Percentiles rank a stretch among this genome's conserved stretches.
These are phyloP conservation scores for Lentinula detonsa DNA, from an alignment of 768 basidiomycete genomes.

Conservation along the genomic window DNA sequence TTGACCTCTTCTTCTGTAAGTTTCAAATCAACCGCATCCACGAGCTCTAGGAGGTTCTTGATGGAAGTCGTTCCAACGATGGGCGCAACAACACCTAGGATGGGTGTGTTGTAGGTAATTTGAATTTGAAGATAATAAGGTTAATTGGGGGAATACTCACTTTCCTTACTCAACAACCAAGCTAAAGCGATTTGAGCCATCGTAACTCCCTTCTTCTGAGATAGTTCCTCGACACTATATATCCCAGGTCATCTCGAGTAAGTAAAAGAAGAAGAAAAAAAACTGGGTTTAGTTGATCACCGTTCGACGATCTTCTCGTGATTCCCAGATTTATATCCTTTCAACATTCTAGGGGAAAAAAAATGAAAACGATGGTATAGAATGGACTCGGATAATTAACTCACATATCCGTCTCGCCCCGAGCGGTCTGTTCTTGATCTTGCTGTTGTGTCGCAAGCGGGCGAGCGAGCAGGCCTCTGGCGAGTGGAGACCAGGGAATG, in stretches of 20 bases:
- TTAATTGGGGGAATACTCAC: neutral
- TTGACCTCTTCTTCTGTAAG: constrained; percentile 28
- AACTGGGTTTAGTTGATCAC: neutral
- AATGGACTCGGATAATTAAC: neutral
- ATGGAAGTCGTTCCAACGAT: constrained; percentile 37
- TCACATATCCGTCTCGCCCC: constrained; percentile 15
- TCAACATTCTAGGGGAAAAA: constrained; percentile 2
- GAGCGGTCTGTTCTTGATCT: constrained; percentile 15
- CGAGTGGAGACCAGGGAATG: constrained; percentile 39
- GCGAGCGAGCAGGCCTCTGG: neutral
- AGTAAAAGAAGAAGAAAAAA: neutral
- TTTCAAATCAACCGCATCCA: constrained; percentile 19
- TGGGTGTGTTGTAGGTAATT: neutral
- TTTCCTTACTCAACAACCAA: constrained; percentile 33
- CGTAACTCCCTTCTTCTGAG: constrained; percentile 32
- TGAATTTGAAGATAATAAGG: neutral
- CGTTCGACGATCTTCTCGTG: neutral
- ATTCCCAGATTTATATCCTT: neutral
- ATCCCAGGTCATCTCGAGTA: neutral
- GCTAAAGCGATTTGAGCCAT: constrained; percentile 44
- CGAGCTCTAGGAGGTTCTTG: constrained; percentile 31
- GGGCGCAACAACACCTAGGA: constrained; percentile 28
- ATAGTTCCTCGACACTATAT: constrained; percentile 37
- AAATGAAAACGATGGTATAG: neutral
- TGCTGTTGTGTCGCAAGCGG: too few species aligned